Conservation (phyloP, 2,329 filamentous ascomycete genomes). For the Bipolaris sorokiniana region DNA sequence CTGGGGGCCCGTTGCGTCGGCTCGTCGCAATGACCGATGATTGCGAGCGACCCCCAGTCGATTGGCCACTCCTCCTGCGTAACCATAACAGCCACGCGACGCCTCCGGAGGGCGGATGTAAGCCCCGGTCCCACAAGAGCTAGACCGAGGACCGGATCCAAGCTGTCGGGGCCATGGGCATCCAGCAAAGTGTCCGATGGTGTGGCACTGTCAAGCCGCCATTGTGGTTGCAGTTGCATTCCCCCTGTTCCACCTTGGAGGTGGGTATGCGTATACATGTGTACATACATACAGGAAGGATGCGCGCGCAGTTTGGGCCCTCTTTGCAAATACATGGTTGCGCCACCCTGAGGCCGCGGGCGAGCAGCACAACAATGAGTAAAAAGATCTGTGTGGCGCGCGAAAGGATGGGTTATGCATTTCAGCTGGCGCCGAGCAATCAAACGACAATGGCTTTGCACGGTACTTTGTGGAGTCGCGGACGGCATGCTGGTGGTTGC, state of each 20-base stretch:
- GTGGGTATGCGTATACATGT: not conserved
- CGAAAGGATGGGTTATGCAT: not conserved
- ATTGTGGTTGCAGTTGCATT: slow-evolving; percentile 37
- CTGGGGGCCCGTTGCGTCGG: slow-evolving; percentile 18
- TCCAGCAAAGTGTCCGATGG: slow-evolving; percentile 42
- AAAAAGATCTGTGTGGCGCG: not conserved
- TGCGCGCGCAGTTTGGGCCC: not conserved
- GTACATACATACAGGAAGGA: not conserved
- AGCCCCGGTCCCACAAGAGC: slow-evolving; percentile 29
- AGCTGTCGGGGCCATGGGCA: slow-evolving; percentile 34
- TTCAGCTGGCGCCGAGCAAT: slow-evolving; percentile 7
- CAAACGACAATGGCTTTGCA: slow-evolving; percentile 8
- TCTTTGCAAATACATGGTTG: not conserved
- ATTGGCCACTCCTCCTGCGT: slow-evolving; percentile 28
- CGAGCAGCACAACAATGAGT: slow-evolving; percentile 1
- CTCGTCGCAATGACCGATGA: slow-evolving; percentile 34
- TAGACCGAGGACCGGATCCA: slow-evolving; percentile 38
- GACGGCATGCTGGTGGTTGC: slow-evolving; percentile 17
- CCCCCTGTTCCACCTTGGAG: slow-evolving; percentile 34
- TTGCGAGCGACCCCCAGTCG: slow-evolving; percentile 22
- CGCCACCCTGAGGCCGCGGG: not conserved
- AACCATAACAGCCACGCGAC: slow-evolving; percentile 35
- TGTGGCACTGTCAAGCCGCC: slow-evolving; percentile 45
- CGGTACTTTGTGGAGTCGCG: slow-evolving; percentile 8
- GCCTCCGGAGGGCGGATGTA: slow-evolving; percentile 39